phyloP scores from a whole-genome alignment of 306 rosid genomes.

The Casuarina cunninghamiana region DNA sequence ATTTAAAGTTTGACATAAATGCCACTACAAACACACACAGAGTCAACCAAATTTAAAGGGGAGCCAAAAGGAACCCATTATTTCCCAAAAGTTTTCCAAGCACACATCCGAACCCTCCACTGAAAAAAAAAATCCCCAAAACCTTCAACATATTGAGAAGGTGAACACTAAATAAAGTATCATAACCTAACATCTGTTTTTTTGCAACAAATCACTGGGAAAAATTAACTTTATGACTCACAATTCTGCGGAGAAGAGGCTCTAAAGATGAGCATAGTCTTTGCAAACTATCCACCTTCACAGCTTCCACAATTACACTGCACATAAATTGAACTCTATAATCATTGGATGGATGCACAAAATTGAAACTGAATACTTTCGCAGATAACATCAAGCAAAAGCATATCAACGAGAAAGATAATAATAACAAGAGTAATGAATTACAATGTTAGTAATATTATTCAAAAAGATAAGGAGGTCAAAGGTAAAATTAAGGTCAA shows the following conservation, averaged over 20 bases:
- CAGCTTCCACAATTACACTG: conserved; percentile 88
- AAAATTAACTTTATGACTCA: conserved; percentile 40
- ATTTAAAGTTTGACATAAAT: too few species aligned
- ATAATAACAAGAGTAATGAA: not conserved
- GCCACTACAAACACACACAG: too few species aligned
- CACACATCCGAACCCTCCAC: too few species aligned
- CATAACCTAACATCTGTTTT: not conserved
- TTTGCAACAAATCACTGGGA: conserved; percentile 9
- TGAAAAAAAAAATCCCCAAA: too few species aligned
- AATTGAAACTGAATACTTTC: conserved; percentile 11
- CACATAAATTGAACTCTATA: conserved; percentile 24
- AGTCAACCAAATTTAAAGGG: too few species aligned
- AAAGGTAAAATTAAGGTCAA: not conserved
- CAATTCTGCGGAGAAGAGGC: conserved; percentile 85
- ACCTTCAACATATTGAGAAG: not conserved
- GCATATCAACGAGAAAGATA: not conserved
- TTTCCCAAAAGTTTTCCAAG: too few species aligned
- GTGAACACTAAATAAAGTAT: not conserved
- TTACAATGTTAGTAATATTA: not conserved
- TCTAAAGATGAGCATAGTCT: conserved; percentile 78
- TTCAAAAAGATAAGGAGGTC: not conserved
- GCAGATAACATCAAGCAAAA: not conserved
- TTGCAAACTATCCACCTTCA: conserved; percentile 89
- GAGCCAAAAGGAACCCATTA: too few species aligned
- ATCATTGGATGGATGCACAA: conserved; percentile 27